Conservation (phyloP, 2,329 filamentous ascomycete genomes). For the Fusarium fujikuroi region DNA sequence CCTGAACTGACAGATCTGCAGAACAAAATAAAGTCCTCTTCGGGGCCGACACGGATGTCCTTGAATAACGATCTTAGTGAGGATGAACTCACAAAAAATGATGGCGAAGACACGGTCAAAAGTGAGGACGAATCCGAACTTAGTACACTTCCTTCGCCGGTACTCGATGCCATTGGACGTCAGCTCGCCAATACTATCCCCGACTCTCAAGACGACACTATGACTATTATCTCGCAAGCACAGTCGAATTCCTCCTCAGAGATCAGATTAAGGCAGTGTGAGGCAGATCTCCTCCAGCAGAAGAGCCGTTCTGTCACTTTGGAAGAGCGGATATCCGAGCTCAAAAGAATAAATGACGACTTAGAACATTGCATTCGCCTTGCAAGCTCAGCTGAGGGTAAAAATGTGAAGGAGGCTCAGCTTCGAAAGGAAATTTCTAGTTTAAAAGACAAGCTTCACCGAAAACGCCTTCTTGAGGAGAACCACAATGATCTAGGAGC, state of each 20-base stretch:
- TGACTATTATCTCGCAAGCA: too few species aligned
- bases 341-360: rapidly evolving
- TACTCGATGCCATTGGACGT: too few species aligned
- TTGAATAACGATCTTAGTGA: not conserved
- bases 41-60: rapidly evolving
- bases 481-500: not conserved
- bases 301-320: not conserved
- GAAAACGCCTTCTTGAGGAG: not conserved
- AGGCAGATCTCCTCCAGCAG: not conserved
- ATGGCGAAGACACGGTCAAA: rapidly evolving
- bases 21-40: rapidly evolving
- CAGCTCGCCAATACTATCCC: rapidly evolving
- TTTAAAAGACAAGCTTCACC: too few species aligned
- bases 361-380: not conserved
- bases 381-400: too few species aligned
- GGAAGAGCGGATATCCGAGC: not conserved
- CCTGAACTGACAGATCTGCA: rapidly evolving
- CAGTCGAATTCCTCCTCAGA: rapidly evolving
- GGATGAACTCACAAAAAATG: not conserved
- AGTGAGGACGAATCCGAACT: not conserved
- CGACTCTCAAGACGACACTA: rapidly evolving
- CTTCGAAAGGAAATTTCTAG: not conserved
- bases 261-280: rapidly evolving
- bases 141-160: rapidly evolving
- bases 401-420: not conserved